Evolutionary conservation across 73 alveolate genomes (phyloP), one percentile per base, ranked within the genome.

Genomic region (Tetrahymena malaccensis): DNA sequence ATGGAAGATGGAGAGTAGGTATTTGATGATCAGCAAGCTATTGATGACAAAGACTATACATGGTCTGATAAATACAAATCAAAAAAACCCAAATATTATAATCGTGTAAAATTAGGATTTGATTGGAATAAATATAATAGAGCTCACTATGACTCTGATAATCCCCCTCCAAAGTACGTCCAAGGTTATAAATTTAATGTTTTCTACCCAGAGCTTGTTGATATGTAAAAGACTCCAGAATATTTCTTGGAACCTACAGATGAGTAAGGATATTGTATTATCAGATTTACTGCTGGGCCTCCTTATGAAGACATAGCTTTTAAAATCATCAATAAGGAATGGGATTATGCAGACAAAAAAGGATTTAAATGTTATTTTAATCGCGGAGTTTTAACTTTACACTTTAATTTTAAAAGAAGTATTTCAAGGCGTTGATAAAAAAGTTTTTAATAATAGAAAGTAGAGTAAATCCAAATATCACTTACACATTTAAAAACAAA

Each of bases 221-320:
- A 99, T 98, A 98, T 98, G 95, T 97, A 99, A 40, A 98, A 98
- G 95, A 98, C 99, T 13, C 99, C 99, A 35, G 98, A 98, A 95
- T 99, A 97, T 95, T 97, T 94, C 95, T 94, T 99, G 43, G 98
- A 96, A 35, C 55, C 97, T 7, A 85, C 95, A 27, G 96, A 94
- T 34, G 95, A 93, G 40, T 98, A 98, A 21, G 99, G 97, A 85
- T 96, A 98, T 85, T 96, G 98, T 44, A 98, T 98, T 57, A 96
- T 99, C 43, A 98, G 99, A 70, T 99, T 99, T 97, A 98, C 97
- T 94, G 99, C 99, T 15, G 99, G 99, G 7, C 99, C 99, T 0
- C 99, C 99, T 25, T 99, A 99, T 98, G 99, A 99, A 97, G 99
- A 99, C 94, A 98, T 99, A 37, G 99, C 99, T 85, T 99, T 99